phyloP scores from a whole-genome alignment of 2,329 filamentous ascomycete genomes.

The Graphiopsis chlorocephala region DNA sequence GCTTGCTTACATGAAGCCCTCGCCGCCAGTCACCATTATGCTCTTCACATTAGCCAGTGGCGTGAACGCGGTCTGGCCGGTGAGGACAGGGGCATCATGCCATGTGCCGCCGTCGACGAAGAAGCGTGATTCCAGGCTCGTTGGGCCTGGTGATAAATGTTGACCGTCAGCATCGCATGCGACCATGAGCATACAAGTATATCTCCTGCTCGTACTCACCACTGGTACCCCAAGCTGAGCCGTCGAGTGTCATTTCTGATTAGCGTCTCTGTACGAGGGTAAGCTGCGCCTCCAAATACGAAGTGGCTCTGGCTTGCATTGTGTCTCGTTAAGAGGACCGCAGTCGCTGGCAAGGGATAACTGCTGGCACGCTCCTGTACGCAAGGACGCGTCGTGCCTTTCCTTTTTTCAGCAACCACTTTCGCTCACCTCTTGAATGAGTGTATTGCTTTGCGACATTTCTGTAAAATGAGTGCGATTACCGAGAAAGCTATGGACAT shows the following conservation, averaged over 20 bases:
- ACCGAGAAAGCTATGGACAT: not conserved
- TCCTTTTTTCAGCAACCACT: constrained; percentile 4
- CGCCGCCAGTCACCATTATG: constrained; percentile 80
- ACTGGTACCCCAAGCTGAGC: constrained; percentile 20
- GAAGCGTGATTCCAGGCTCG: constrained; percentile 41
- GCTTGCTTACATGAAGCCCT: constrained; percentile 73
- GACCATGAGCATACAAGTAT: not conserved
- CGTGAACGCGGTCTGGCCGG: constrained; percentile 67
- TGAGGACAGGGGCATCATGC: constrained; percentile 68
- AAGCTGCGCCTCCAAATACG: constrained; percentile 19
- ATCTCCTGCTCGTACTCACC: constrained; percentile 15
- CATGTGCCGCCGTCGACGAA: constrained; percentile 61
- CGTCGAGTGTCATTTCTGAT: constrained; percentile 18
- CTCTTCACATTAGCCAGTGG: constrained; percentile 69
- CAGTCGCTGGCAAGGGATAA: constrained; percentile 11
- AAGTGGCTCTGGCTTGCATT: constrained; percentile 14
- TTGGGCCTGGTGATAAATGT: constrained; percentile 24
- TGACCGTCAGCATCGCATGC: not conserved
- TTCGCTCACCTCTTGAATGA: not conserved
- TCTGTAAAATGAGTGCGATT: not conserved
- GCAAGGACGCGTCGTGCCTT: constrained; percentile 4
- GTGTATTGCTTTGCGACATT: not conserved
- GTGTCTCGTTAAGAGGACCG: constrained; percentile 12
- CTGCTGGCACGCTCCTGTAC: not conserved
- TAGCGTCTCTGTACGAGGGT: constrained; percentile 17